Conservation (phyloP, 768 basidiomycete genomes). For the Pleurotus cornucopiae region DNA sequence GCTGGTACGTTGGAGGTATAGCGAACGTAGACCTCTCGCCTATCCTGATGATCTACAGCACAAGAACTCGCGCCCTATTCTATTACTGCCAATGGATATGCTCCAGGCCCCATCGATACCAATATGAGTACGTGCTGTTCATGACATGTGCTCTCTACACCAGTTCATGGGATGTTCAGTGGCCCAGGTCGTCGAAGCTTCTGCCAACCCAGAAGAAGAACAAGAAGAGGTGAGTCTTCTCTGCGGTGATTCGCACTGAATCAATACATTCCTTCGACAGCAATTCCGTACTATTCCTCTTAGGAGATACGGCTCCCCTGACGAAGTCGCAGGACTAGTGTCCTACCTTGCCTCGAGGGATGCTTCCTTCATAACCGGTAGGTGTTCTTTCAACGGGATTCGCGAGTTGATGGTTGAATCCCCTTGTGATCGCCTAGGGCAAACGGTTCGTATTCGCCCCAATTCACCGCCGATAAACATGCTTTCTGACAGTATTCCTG, state of each 20-base stretch:
- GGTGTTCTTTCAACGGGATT: neutral
- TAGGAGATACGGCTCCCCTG: conserved; percentile 15
- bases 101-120: conserved; percentile 26
- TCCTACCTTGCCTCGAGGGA: conserved; percentile 32
- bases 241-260: too few relatives aligned
- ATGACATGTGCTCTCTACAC: neutral
- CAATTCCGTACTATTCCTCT: neutral
- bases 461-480: too few relatives aligned
- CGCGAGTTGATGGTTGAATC: neutral
- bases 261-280: too few relatives aligned
- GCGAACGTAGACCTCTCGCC: neutral
- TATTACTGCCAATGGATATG: conserved; percentile 41
- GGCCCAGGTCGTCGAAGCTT: neutral
- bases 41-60: conserved; percentile 17
- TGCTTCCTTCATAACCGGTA: conserved; percentile 31
- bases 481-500: neutral
- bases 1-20: conserved; percentile 20
- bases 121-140: conserved; percentile 3
- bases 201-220: neutral
- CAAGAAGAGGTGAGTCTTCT: too few relatives aligned
- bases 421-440: neutral
- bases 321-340: conserved; percentile 32
- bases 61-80: conserved; percentile 29
- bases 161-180: neutral
- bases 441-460: neutral